A percentile compares a stretch with the other conserved stretches of the same genome.
Evolutionary conservation across 805 yeast species (phyloP).

Genomic region (Brettanomyces sp.): DNA sequence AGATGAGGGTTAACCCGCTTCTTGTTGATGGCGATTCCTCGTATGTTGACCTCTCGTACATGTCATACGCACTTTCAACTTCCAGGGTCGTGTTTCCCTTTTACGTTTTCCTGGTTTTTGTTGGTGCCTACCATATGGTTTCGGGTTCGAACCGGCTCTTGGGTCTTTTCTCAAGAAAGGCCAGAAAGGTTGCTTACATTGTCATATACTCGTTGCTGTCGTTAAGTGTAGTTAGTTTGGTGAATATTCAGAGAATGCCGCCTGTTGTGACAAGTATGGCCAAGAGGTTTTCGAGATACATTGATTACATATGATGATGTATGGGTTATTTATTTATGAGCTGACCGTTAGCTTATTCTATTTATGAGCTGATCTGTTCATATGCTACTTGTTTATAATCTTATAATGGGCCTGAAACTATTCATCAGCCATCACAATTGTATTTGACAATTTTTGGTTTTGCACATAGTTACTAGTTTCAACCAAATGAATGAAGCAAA

Average conservation of each 20-base stretch:
- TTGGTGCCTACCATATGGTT: constrained; percentile 44
- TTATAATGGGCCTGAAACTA: no score
- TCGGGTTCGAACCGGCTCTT: constrained; percentile 44
- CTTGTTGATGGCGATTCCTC: constrained; percentile 57
- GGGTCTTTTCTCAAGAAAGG: constrained; percentile 27
- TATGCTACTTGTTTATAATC: no score
- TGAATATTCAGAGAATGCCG: constrained; percentile 6
- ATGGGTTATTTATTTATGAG: no score
- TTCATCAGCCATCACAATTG: no score
- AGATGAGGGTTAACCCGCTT: constrained; percentile 42
- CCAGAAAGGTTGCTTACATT: constrained; percentile 37
- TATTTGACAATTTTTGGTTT: no score
- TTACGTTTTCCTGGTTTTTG: constrained; percentile 5
- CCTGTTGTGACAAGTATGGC: not conserved
- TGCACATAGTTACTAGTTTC: no score
- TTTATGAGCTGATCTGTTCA: no score
- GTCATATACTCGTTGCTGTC: constrained; percentile 28
- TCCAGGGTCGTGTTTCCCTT: constrained; percentile 3
- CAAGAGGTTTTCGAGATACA: not conserved
- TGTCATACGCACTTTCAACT: constrained; percentile 29
- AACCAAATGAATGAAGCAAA: no score
- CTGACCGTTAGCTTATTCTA: no score
- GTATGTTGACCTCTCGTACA: constrained; percentile 41
- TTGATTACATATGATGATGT: not conserved
- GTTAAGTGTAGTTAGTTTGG: constrained; percentile 30